Conservation (phyloP, 1,284 basidiomycete species). For the Omphalotus olearius region DNA sequence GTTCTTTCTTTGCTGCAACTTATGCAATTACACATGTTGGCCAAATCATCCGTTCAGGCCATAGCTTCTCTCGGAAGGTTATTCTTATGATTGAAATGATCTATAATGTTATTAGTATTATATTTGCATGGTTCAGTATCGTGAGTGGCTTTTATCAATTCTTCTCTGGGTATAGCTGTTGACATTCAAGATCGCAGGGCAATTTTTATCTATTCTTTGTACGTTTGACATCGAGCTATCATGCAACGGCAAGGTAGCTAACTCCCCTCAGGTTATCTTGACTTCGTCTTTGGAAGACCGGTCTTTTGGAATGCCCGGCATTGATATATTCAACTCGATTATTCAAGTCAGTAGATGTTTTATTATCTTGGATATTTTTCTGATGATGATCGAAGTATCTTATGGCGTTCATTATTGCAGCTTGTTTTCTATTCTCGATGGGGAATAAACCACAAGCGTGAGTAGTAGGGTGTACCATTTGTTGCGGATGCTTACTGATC, state of each 20-base stretch:
- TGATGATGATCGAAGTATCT: constrained; percentile 55
- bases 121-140: constrained; percentile 92
- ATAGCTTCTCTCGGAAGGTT: constrained; percentile 75
- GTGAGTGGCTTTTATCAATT: constrained; percentile 39
- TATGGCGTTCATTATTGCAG: constrained; percentile 80
- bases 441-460: constrained; percentile 92
- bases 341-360: constrained; percentile 50
- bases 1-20: constrained; percentile 93
- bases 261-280: constrained; percentile 61
- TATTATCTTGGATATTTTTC: constrained; percentile 3
- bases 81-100: constrained; percentile 77
- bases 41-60: constrained; percentile 84
- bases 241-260: background rate
- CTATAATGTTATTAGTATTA: constrained; percentile 86
- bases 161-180: background rate
- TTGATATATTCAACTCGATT: constrained; percentile 77
- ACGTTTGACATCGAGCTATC: constrained; percentile 26
- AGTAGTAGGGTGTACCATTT: constrained; percentile 20
- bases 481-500: background rate
- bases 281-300: constrained; percentile 84
- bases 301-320: constrained; percentile 64
- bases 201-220: constrained; percentile 98
- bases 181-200: constrained; percentile 41
- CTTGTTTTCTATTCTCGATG: constrained; percentile 94
- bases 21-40: constrained; percentile 81